These are phyloP conservation scores for Monosporascus sp. DNA, from an alignment of 2,329 filamentous ascomycete species.

Conservation along the genomic window DNA sequence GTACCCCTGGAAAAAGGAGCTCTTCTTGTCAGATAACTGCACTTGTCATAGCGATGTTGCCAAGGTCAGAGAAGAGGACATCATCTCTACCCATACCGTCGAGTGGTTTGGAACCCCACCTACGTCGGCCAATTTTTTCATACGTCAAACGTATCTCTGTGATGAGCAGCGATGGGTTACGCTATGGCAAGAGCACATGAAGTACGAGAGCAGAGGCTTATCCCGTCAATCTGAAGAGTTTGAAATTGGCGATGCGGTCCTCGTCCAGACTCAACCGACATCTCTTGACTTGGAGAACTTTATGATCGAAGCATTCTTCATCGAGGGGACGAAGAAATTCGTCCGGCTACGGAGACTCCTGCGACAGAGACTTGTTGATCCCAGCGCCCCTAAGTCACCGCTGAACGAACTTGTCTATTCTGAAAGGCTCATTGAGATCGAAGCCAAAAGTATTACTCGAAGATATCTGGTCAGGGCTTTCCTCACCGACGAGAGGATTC, in stretches of 20 bases:
- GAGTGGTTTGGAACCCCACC: conserved; percentile 50
- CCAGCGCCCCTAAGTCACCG: conserved; percentile 21
- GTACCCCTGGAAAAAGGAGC: conserved; percentile 67
- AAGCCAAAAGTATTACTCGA: conserved; percentile 39
- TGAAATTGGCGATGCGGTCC: conserved; percentile 54
- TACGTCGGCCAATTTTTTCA: conserved; percentile 52
- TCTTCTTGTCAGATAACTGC: conserved; percentile 75
- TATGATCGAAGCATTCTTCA: conserved; percentile 43
- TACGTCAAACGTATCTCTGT: conserved; percentile 64
- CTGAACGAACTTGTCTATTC: conserved; percentile 47
- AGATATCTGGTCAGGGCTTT: conserved; percentile 59
- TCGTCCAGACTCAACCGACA: conserved; percentile 31
- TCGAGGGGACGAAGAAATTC: conserved; percentile 17
- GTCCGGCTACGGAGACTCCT: conserved; percentile 47
- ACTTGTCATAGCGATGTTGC: conserved; percentile 47
- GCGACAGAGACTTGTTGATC: conserved; percentile 41
- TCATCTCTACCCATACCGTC: conserved; percentile 54
- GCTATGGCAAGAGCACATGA: conserved; percentile 49
- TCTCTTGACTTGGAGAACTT: conserved; percentile 51
- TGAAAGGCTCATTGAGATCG: conserved; percentile 26
- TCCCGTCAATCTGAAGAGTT: conserved; percentile 27
- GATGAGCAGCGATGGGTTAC: conserved; percentile 58
- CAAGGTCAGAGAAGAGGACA: conserved; percentile 48
- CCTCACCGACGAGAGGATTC: conserved; percentile 38
- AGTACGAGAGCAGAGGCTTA: conserved; percentile 39